These are phyloP conservation scores for Begonia loranthoides DNA, from an alignment of 306 rosid genomes.

Conservation along the genomic window DNA sequence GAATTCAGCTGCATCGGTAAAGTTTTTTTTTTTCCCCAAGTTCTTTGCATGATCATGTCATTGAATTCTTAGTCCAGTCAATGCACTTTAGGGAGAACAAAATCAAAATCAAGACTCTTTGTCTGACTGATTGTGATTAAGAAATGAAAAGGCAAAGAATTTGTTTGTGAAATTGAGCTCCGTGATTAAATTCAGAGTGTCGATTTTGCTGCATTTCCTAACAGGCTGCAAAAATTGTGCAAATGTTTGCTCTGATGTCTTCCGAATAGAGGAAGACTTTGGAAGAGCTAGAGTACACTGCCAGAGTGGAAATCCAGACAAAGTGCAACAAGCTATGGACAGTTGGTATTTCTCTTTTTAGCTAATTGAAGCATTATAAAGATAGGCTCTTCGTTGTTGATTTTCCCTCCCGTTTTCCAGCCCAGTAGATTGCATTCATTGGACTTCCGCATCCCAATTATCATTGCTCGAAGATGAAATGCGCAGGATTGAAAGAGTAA, in stretches of 20 bases:
- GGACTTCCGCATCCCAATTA: slow-evolving; percentile 95
- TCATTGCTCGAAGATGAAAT: slow-evolving; percentile 94
- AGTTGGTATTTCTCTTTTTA: slow-evolving; percentile 46
- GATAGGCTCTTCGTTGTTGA: background rate
- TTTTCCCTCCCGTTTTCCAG: slow-evolving; percentile 23
- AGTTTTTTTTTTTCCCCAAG: background rate
- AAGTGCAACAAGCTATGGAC: slow-evolving; percentile 72
- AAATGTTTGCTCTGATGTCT: slow-evolving; percentile 59
- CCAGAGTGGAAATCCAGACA: slow-evolving; percentile 45
- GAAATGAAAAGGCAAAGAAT: too few species aligned
- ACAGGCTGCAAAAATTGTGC: slow-evolving; percentile 96
- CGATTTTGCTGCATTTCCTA: background rate
- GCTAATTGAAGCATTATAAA: too few species aligned
- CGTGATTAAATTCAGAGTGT: too few species aligned
- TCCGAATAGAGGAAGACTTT: slow-evolving; percentile 75
- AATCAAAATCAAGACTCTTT: too few species aligned
- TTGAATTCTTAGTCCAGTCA: too few species aligned
- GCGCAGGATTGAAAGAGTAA: slow-evolving; percentile 94
- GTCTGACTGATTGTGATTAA: too few species aligned
- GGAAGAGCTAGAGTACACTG: slow-evolving; percentile 80
- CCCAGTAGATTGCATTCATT: slow-evolving; percentile 98
- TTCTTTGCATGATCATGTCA: too few species aligned
- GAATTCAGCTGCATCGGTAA: slow-evolving; percentile 96
- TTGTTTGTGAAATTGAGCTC: too few species aligned
- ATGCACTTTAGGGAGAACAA: too few species aligned